Evolutionary conservation across 768 basidiomycete genomes (phyloP).

Genomic region (Amanita molliuscula): DNA sequence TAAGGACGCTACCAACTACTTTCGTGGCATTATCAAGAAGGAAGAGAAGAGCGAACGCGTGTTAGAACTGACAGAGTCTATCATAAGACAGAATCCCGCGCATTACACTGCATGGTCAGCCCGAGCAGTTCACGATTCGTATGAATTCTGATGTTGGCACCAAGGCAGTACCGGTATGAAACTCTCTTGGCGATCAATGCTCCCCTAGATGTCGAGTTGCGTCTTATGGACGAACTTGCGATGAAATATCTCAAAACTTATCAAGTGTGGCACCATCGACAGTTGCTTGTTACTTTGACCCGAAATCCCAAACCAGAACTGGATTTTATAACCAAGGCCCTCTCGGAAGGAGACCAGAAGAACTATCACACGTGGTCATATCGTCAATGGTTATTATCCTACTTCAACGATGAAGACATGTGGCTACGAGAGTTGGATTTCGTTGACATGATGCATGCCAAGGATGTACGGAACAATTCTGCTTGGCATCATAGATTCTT

Average conservation of each 20-base stretch:
- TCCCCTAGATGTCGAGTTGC: slow-evolving; percentile 68
- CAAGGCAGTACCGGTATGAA: slow-evolving; percentile 91
- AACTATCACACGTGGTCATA: slow-evolving; percentile 99
- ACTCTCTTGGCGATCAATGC: slow-evolving; percentile 62
- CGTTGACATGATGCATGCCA: slow-evolving; percentile 53
- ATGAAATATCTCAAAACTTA: slow-evolving; percentile 85
- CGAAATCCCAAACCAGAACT: slow-evolving; percentile 59
- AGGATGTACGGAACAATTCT: slow-evolving; percentile 90
- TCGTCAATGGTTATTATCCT: slow-evolving; percentile 86
- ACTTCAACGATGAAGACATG: slow-evolving; percentile 65
- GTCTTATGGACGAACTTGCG: slow-evolving; percentile 82
- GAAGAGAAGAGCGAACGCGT: slow-evolving; percentile 77
- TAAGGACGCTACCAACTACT: slow-evolving; percentile 87
- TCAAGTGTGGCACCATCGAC: slow-evolving; percentile 95
- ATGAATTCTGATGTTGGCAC: neutral
- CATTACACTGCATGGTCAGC: slow-evolving; percentile 95
- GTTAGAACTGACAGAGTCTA: slow-evolving; percentile 76
- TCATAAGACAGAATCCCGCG: slow-evolving; percentile 89
- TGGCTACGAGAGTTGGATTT: slow-evolving; percentile 74
- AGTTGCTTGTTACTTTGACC: slow-evolving; percentile 55
- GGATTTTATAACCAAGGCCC: slow-evolving; percentile 61
- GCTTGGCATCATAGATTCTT: slow-evolving; percentile 97
- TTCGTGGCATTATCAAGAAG: slow-evolving; percentile 70
- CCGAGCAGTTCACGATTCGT: neutral
- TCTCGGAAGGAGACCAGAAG: slow-evolving; percentile 67